Evolutionary conservation across 2,329 filamentous ascomycete genomes (phyloP).

Genomic region (Diaporthe citrichinensis): DNA sequence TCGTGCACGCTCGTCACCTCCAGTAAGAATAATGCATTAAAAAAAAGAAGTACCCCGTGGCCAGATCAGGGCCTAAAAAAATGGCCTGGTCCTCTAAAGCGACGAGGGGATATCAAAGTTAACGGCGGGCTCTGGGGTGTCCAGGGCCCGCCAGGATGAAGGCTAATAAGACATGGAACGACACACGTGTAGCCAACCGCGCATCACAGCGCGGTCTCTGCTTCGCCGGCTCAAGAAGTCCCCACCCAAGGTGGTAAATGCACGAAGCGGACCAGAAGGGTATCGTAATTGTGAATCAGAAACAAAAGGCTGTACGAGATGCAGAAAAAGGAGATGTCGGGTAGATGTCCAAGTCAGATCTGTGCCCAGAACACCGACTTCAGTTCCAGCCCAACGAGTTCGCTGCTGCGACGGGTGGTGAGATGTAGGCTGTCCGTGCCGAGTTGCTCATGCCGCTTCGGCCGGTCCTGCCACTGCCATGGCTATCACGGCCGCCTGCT

Average conservation of each 20-base stretch:
- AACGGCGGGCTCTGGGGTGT: constrained; percentile 26
- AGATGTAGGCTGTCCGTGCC: constrained; percentile 77
- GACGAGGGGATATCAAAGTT: constrained; percentile 41
- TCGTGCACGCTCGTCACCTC: constrained; percentile 41
- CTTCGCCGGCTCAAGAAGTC: constrained; percentile 45
- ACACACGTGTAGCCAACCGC: constrained; percentile 41
- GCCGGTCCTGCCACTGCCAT: constrained; percentile 72
- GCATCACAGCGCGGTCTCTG: constrained; percentile 29
- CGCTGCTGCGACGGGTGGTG: constrained; percentile 90
- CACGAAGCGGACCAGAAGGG: constrained; percentile 55
- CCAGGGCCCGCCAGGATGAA: constrained; percentile 36
- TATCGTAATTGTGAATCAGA: constrained; percentile 57
- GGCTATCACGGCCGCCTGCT: constrained; percentile 67
- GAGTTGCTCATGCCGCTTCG: constrained; percentile 67
- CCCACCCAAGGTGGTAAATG: constrained; percentile 48
- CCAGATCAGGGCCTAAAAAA: constrained; percentile 53
- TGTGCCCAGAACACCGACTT: constrained; percentile 47
- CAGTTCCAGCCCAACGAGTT: constrained; percentile 98
- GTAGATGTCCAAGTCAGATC: constrained; percentile 41
- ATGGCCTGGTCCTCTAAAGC: constrained; percentile 49
- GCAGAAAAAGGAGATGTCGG: constrained; percentile 48
- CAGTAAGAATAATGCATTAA: constrained; percentile 45
- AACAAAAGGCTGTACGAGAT: constrained; percentile 45
- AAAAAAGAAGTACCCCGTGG: constrained; percentile 47
- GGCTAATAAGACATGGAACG: constrained; percentile 43